A percentile compares a stretch with the other conserved stretches of the same genome.
These are phyloP conservation scores for Tylopilus felleus DNA, from an alignment of 768 basidiomycete genomes.

Conservation along the genomic window DNA sequence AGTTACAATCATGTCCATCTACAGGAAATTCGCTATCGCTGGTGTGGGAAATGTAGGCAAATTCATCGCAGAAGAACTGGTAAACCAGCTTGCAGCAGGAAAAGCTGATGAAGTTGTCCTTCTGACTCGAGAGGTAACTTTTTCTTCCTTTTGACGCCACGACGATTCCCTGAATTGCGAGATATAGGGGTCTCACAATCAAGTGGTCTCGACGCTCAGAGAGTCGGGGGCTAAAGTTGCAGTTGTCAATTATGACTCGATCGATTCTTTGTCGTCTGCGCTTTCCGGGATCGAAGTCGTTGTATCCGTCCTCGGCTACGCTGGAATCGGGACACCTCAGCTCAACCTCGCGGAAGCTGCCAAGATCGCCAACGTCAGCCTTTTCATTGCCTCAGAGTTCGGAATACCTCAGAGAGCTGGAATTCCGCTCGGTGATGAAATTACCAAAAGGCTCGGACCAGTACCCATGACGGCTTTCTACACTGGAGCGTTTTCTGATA, in stretches of 20 bases:
- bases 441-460: background rate
- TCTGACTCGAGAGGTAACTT: background rate
- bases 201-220: background rate
- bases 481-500: background rate
- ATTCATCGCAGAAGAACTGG: background rate
- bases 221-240: background rate
- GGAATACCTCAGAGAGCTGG: background rate
- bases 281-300: background rate
- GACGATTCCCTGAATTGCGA: background rate
- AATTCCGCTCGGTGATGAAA: background rate
- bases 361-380: background rate
- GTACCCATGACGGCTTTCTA: background rate
- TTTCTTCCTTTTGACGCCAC: background rate
- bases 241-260: background rate
- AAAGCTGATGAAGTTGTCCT: background rate
- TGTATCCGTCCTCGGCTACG: background rate
- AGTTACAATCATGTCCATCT: background rate
- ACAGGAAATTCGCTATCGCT: background rate
- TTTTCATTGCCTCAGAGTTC: background rate
- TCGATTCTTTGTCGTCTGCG: background rate
- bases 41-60: slow-evolving; percentile 1
- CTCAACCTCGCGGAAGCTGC: slow-evolving; percentile 2
- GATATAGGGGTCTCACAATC: background rate
- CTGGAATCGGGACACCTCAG: background rate
- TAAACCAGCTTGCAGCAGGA: background rate